phyloP scores from a whole-genome alignment of 805 yeast genomes.

The Saccharomyces mikatae region DNA sequence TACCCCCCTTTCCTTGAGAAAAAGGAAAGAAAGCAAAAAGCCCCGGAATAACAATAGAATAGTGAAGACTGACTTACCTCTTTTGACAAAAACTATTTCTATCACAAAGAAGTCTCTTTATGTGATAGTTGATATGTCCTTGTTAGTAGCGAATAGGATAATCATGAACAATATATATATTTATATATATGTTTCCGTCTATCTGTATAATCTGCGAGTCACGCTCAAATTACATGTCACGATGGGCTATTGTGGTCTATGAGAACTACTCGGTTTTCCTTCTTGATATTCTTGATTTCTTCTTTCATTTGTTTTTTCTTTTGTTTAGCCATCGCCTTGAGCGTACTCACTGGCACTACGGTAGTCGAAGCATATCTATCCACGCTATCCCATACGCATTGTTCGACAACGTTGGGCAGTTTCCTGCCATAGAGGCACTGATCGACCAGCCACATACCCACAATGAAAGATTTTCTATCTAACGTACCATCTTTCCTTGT shows the following conservation, averaged over 20 bases:
- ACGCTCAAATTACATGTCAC: background rate
- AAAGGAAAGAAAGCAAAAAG: background rate
- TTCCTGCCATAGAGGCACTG: conserved; percentile 91
- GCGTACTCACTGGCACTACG: conserved; percentile 9
- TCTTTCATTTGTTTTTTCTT: conserved; percentile 17
- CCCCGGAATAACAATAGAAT: background rate
- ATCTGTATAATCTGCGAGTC: background rate
- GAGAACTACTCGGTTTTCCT: conserved; percentile 9
- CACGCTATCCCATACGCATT: conserved; percentile 73
- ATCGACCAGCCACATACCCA: conserved; percentile 95
- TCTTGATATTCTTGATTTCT: conserved; percentile 18
- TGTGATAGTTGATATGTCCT: background rate
- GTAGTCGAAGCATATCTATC: conserved; percentile 12
- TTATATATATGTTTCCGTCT: background rate
- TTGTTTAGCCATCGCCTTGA: conserved; percentile 11
- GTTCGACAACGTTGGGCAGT: conserved; percentile 60
- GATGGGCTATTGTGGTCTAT: background rate
- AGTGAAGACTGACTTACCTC: background rate
- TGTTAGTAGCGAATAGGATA: background rate
- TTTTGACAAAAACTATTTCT: background rate
- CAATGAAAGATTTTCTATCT: conserved; percentile 70
- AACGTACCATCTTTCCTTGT: conserved; percentile 61
- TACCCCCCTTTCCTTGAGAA: background rate
- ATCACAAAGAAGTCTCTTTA: background rate
- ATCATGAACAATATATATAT: background rate